phyloP scores from a whole-genome alignment of 2,329 filamentous ascomycete species.

The Sporothrix euskadiensis region DNA sequence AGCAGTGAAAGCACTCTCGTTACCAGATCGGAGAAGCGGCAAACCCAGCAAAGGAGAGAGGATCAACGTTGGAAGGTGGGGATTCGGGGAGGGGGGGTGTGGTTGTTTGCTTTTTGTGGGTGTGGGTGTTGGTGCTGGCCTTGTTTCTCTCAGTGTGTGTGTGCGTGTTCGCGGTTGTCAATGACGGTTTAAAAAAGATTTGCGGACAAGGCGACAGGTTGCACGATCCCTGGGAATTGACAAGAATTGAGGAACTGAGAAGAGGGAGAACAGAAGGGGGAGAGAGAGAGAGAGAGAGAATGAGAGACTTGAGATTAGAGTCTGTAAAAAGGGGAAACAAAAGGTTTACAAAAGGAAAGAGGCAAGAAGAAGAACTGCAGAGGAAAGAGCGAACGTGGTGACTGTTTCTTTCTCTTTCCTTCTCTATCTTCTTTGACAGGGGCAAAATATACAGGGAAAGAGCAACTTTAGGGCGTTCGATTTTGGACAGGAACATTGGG shows the following conservation, averaged over 20 bases:
- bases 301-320: background rate
- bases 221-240: slow-evolving; percentile 21
- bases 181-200: slow-evolving; percentile 18
- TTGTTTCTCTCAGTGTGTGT: background rate
- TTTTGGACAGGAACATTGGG: background rate
- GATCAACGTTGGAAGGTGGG: slow-evolving; percentile 10
- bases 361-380: slow-evolving; percentile 2
- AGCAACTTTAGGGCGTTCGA: slow-evolving; percentile 12
- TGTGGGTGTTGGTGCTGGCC: background rate
- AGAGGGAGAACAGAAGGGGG: background rate
- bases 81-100: slow-evolving; percentile 2
- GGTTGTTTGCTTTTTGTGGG: background rate
- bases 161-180: background rate
- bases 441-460: slow-evolving; percentile 13
- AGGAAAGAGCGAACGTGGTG: background rate
- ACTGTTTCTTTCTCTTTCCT: background rate
- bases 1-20: background rate
- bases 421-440: background rate
- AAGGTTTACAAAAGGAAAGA: slow-evolving; percentile 6
- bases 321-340: background rate
- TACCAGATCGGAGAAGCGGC: slow-evolving; percentile 22
- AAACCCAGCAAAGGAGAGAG: slow-evolving; percentile 10
- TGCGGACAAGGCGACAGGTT: slow-evolving; percentile 21
- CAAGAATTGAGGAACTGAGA: background rate
- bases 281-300: background rate